Evolutionary conservation across 208 protist genomes (phyloP).

Genomic region (Polymyxa betae): DNA sequence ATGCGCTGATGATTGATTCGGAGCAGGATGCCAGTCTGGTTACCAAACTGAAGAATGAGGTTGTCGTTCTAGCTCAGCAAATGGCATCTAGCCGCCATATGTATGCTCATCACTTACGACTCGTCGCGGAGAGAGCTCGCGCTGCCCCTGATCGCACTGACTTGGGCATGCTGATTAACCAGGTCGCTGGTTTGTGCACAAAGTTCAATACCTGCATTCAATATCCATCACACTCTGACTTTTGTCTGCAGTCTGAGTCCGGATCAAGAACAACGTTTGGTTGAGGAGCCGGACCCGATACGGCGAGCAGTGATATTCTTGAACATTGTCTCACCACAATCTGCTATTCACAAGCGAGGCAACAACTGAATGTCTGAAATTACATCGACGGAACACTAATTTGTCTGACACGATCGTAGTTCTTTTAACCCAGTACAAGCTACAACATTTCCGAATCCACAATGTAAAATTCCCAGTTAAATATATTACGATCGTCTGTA

Average conservation of each 20-base stretch:
- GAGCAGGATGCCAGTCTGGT: background rate
- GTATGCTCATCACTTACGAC: background rate
- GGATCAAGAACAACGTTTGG: background rate
- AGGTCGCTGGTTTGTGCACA: constrained; percentile 23
- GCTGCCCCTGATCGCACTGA: background rate
- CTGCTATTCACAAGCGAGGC: no score
- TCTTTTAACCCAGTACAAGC: no score
- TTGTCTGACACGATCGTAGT: no score
- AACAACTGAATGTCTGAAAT: no score
- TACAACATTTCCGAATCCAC: no score
- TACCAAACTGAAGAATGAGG: background rate
- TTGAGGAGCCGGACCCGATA: constrained; percentile 33
- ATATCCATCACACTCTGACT: background rate
- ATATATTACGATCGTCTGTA: no score
- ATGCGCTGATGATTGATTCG: background rate
- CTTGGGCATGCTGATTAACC: constrained; percentile 33
- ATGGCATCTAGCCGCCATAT: background rate
- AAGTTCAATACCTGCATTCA: background rate
- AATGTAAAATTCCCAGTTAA: no score
- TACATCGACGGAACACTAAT: no score
- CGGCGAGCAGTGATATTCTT: background rate
- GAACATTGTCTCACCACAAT: background rate
- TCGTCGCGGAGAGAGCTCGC: background rate
- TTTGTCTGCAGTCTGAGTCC: background rate
- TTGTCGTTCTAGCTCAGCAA: background rate